Conservation (phyloP, 2,329 filamentous ascomycete species). For the Phoma sp. region DNA sequence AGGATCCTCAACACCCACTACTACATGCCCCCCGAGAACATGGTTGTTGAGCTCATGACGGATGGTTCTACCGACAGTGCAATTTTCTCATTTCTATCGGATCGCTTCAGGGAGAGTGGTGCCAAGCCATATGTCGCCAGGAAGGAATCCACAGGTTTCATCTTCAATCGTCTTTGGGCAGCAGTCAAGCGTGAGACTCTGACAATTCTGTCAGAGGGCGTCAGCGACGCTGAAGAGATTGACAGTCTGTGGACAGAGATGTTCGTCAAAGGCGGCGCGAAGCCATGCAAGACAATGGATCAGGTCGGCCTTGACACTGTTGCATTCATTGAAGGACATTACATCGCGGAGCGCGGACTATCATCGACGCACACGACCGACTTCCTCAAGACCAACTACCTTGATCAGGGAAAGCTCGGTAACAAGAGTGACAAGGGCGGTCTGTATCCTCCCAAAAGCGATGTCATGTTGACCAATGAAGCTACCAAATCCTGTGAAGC, state of each 20-base stretch:
- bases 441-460: conserved; percentile 16
- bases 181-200: conserved; percentile 61
- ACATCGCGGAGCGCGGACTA: conserved; percentile 57
- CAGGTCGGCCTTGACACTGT: conserved; percentile 61
- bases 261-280: conserved; percentile 29
- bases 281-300: conserved; percentile 56
- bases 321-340: conserved; percentile 60
- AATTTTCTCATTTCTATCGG: conserved; percentile 56
- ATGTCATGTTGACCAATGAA: background rate
- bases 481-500: background rate
- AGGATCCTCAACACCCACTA: conserved; percentile 56
- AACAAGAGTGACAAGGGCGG: conserved; percentile 41
- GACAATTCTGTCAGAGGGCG: conserved; percentile 57
- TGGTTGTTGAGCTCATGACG: conserved; percentile 62
- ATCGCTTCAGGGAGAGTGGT: conserved; percentile 50
- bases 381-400: conserved; percentile 54
- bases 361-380: conserved; percentile 50
- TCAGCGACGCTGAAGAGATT: conserved; percentile 57
- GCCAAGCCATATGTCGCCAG: conserved; percentile 52
- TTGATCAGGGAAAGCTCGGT: conserved; percentile 57
- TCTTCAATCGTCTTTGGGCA: conserved; percentile 64
- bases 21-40: conserved; percentile 53
- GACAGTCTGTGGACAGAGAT: conserved; percentile 57
- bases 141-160: conserved; percentile 60
- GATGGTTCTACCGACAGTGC: conserved; percentile 51